Percentiles rank a stretch among this genome's conserved stretches.
phyloP scores from a whole-genome alignment of 1,284 basidiomycete species.

The Ustilago xerochloae region DNA sequence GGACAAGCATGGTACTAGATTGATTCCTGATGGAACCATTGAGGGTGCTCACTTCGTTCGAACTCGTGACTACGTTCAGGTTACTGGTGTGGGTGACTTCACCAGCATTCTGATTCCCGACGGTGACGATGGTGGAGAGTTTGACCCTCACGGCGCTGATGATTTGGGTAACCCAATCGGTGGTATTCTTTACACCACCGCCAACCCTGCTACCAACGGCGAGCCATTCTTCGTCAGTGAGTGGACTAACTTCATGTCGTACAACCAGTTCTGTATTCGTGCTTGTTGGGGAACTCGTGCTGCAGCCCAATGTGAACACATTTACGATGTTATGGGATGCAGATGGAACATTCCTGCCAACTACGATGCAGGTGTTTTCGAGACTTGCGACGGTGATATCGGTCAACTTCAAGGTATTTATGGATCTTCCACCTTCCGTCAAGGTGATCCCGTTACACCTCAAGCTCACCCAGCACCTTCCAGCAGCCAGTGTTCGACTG shows the following conservation, averaged over 20 bases:
- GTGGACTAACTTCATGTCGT: slow-evolving; percentile 65
- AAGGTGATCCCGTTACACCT: slow-evolving; percentile 49
- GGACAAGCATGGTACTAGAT: slow-evolving; percentile 60
- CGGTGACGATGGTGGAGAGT: slow-evolving; percentile 61
- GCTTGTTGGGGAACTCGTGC: slow-evolving; percentile 58
- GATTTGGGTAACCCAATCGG: slow-evolving; percentile 62
- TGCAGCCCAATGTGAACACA: slow-evolving; percentile 59
- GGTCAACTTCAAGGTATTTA: slow-evolving; percentile 61
- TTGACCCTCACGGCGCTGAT: slow-evolving; percentile 64
- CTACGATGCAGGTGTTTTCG: slow-evolving; percentile 54
- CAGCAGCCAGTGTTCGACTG: slow-evolving; percentile 33
- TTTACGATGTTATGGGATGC: slow-evolving; percentile 65
- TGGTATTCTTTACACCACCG: slow-evolving; percentile 62
- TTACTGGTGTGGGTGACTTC: slow-evolving; percentile 60
- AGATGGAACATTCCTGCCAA: slow-evolving; percentile 61
- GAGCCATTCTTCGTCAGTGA: slow-evolving; percentile 41
- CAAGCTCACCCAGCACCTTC: slow-evolving; percentile 43
- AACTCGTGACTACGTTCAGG: slow-evolving; percentile 62
- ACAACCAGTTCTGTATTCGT: slow-evolving; percentile 61
- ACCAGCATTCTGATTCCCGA: slow-evolving; percentile 48
- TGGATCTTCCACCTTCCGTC: slow-evolving; percentile 55
- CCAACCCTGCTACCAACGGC: slow-evolving; percentile 50
- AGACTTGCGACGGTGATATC: slow-evolving; percentile 58
- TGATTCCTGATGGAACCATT: slow-evolving; percentile 65
- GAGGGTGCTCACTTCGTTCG: slow-evolving; percentile 63